Base-by-base conservation (phyloP, 2,329 filamentous ascomycete genomes). In the Plenodomus biglobosus region DNA sequence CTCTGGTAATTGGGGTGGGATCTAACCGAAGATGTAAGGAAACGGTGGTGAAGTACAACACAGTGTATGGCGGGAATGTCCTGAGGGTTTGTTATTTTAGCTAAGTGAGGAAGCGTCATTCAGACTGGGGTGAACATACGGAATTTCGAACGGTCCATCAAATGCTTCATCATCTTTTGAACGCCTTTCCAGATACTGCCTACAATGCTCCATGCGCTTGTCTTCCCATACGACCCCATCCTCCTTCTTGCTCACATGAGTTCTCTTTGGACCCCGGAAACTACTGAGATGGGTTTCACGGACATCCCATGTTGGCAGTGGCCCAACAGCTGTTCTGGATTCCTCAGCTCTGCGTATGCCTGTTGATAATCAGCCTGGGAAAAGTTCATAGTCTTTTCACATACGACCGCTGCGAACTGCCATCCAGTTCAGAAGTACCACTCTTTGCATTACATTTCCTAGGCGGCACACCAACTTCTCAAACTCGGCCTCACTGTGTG, bases 1-100 rank as follows among this genome's bases (percentile, higher is more conserved):
- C 3, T 11, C 11, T 15, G 27, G 8, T 8, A 32, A 6, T 10
- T 42, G n/a, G 24, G 17, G 3, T 8, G 18, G 30, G 2, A 16
- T 17, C 40, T 15, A 36, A 7, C 10, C 11, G 17, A 13, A 44
- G 36, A 21, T 44, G 42, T 15, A 44, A 18, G 4, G 42, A 44
- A 15, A 44, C 39, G 5, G 42, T 44, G 4, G 32, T 40, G 24
- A 44, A 44, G 21, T 34, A 18, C 6, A 44, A 36, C 32, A 44
- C 42, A 15, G 42, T 34, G 24, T 39, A 44, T 17, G 42, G 24
- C 4, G 42, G 42, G 11, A 44, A 39, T 19, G 17, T 15, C 13
- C 42, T 44, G 22, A 10, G 3, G 5, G 8, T 10, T 8, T 30
- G 11, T 44, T n/a, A 44, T 22, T 8, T 15, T 8, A 10, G 8